Evolutionary conservation across 768 basidiomycete genomes (phyloP), one percentile per base, ranked within the genome.

Genomic region (Cyathus striatus): DNA sequence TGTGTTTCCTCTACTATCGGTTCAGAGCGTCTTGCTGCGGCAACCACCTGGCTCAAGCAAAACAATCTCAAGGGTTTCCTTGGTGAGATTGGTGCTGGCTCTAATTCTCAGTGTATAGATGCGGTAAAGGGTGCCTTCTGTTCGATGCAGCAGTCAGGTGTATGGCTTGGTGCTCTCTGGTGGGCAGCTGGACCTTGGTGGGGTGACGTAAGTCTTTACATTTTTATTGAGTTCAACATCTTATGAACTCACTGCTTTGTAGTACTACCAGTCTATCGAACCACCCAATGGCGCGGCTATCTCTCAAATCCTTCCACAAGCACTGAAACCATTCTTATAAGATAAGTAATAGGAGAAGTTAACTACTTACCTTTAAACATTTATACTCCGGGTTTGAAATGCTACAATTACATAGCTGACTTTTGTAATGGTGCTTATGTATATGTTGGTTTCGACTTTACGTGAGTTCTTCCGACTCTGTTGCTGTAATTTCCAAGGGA

Each of bases 111-210:
- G 14, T 77, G 75, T 48, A 69, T 76, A 41, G 50, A 58, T 9
- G 78, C 79, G 27, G 63, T 81, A 17, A 63, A 72, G 45, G 73
- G 79, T 33, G 78, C 78, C 13, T 52, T 83, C 21, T 80, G 78
- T 60, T 49, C 67, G 42, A 73, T 83, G 77, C 81, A 81, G 54
- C 61, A 72, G 49, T 67, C 74, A 23, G 71, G 75, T 46, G 74
- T 69, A n/a, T 81, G 79, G 79, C 62, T 82, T 44, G 80, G 66
- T 46, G 56, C 54, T 41, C 23, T 55, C 21, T 80, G 75, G 73
- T 81, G 78, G 80, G 76, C 78, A 45, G 79, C 78, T 46, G 79
- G 79, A 1, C 78, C 76, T 34, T 81, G 79, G 76, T 78, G 77
- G 77, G 72, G 68, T 25, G 54, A 47, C 57, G 76, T 77, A 51